phyloP scores from a whole-genome alignment of 2,329 filamentous ascomycete species.

The Alternaria viburni region DNA sequence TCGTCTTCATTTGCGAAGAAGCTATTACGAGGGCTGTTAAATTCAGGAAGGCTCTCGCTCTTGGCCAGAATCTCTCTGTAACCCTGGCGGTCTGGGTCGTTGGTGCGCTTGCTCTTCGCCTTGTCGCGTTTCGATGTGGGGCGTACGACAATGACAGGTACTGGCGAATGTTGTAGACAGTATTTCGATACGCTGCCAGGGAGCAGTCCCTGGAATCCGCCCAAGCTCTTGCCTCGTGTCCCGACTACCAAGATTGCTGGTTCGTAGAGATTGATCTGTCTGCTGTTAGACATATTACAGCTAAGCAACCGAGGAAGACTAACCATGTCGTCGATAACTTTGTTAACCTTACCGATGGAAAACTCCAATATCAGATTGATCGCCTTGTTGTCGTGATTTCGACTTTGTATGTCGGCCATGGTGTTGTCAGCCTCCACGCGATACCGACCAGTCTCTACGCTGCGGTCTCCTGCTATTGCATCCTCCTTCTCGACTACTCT shows the following conservation, averaged over 20 bases:
- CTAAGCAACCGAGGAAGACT: slow-evolving; percentile 31
- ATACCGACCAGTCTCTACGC: slow-evolving; percentile 72
- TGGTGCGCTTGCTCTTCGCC: slow-evolving; percentile 83
- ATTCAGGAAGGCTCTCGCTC: slow-evolving; percentile 63
- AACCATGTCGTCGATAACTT: slow-evolving; percentile 89
- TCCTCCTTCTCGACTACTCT: slow-evolving; percentile 85
- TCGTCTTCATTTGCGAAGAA: slow-evolving; percentile 48
- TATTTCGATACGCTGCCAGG: slow-evolving; percentile 94
- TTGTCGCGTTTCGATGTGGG: slow-evolving; percentile 86
- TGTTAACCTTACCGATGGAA: slow-evolving; percentile 85
- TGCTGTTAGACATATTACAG: slow-evolving; percentile 4
- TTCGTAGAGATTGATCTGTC: slow-evolving; percentile 86
- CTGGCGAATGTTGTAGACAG: slow-evolving; percentile 89
- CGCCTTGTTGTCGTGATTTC: slow-evolving; percentile 82
- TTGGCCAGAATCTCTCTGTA: slow-evolving; percentile 80
- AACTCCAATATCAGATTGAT: slow-evolving; percentile 88
- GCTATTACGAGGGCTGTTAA: slow-evolving; percentile 54
- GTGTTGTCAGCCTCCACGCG: slow-evolving; percentile 76
- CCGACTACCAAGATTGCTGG: slow-evolving; percentile 91
- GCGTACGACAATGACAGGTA: slow-evolving; percentile 90
- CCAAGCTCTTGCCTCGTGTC: slow-evolving; percentile 81
- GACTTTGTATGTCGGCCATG: slow-evolving; percentile 76
- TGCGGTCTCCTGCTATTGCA: slow-evolving; percentile 67
- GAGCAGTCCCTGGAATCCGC: slow-evolving; percentile 83
- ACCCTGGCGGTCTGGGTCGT: slow-evolving; percentile 75